A percentile compares a stretch with the other conserved stretches of the same genome.
Conservation (phyloP, 2,329 filamentous ascomycete genomes). For the Beauveria varroae region DNA sequence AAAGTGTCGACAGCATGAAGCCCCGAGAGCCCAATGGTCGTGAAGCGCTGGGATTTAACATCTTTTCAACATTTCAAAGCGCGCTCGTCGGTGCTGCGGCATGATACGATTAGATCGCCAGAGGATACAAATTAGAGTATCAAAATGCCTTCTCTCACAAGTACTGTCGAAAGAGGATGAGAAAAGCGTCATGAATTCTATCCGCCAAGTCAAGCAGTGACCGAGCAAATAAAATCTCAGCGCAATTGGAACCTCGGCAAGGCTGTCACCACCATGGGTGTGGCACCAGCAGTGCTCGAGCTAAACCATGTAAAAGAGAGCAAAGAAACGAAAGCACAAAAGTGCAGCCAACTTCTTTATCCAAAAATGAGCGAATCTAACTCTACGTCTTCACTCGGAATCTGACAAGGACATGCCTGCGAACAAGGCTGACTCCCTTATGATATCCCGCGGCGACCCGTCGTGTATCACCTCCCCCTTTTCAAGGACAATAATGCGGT, state of each 20-base stretch:
- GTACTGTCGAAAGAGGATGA: not conserved
- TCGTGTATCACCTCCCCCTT: not conserved
- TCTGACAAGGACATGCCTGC: not conserved
- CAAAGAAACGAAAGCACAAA: not conserved
- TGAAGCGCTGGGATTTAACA: not conserved
- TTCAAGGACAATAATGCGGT: conserved; percentile 4
- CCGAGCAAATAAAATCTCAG: not conserved
- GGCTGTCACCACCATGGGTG: not conserved
- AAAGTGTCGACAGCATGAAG: not conserved
- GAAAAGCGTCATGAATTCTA: not conserved
- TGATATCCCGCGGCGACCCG: not conserved
- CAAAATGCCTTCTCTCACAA: not conserved
- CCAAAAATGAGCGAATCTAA: too few relatives aligned
- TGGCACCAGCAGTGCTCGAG: not conserved
- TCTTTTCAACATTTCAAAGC: not conserved
- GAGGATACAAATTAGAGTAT: not conserved
- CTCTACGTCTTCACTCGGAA: not conserved
- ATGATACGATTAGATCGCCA: not conserved
- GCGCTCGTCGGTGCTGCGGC: not conserved
- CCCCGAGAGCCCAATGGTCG: not conserved
- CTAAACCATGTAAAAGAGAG: not conserved
- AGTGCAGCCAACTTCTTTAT: too few relatives aligned
- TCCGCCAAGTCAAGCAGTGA: not conserved
- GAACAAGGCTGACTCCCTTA: not conserved
- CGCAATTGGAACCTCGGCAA: not conserved